These are phyloP conservation scores for Naganishia antarctica DNA, from an alignment of 768 basidiomycete species.

Conservation along the genomic window DNA sequence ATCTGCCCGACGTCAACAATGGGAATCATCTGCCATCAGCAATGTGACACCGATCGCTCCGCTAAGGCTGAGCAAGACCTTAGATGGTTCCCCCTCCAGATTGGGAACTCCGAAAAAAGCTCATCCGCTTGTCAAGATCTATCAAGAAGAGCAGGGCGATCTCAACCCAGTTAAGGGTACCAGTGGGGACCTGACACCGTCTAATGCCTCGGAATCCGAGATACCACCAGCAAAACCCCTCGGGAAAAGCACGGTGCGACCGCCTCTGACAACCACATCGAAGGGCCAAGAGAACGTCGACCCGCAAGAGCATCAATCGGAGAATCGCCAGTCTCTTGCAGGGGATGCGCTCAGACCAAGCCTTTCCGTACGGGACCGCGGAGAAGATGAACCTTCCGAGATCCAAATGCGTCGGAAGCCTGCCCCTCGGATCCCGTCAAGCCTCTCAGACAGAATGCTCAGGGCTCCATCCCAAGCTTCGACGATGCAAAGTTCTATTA, in stretches of 20 bases:
- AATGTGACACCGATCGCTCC: background rate
- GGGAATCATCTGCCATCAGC: background rate
- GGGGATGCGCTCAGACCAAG: background rate
- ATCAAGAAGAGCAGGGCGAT: too few relatives aligned
- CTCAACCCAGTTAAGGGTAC: too few relatives aligned
- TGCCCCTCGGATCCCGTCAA: background rate
- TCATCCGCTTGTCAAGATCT: too few relatives aligned
- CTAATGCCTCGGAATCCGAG: too few relatives aligned
- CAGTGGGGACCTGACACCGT: too few relatives aligned
- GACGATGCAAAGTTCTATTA: background rate
- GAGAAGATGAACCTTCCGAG: background rate
- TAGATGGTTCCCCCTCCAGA: background rate
- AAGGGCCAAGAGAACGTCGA: background rate
- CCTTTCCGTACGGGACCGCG: background rate
- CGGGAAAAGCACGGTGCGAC: too few relatives aligned
- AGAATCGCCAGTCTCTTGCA: background rate
- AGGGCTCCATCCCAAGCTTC: background rate
- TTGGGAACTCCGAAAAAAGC: background rate
- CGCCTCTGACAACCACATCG: background rate
- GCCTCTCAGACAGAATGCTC: background rate
- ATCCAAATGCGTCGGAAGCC: background rate
- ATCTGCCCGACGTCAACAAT: conserved; percentile 1
- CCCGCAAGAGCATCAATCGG: background rate
- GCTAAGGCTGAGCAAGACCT: background rate
- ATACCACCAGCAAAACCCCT: too few relatives aligned